Conservation (phyloP, 148 eudicot species). For the Vaccinium darrowii region DNA sequence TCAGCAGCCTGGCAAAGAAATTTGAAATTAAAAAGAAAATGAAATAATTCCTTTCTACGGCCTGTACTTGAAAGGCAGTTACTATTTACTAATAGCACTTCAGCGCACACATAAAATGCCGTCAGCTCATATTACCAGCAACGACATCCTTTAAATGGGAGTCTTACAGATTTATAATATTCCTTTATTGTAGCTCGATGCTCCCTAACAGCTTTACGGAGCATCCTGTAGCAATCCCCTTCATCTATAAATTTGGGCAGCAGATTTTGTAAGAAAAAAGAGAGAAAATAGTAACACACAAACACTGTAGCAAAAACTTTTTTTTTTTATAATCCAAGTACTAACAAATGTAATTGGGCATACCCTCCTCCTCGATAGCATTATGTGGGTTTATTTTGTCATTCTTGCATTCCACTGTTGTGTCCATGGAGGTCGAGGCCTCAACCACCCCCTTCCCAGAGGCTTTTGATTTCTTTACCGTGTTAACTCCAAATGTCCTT, state of each 20-base stretch:
- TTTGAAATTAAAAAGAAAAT: background rate
- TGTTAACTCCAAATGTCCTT: background rate
- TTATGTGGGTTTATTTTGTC: background rate
- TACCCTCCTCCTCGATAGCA: constrained; percentile 26
- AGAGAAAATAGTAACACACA: background rate
- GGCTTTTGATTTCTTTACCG: constrained; percentile 18
- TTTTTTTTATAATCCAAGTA: background rate
- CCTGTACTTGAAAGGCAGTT: background rate
- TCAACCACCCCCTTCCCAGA: constrained; percentile 16
- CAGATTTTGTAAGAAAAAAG: background rate
- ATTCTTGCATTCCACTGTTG: constrained; percentile 8
- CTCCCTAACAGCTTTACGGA: constrained; percentile 50
- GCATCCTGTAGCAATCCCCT: constrained; percentile 25
- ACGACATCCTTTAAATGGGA: background rate
- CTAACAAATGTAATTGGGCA: background rate
- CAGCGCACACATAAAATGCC: background rate
- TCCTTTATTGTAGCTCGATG: constrained; percentile 39
- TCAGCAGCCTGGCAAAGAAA: constrained; percentile 36
- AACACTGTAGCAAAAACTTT: background rate
- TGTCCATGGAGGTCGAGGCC: constrained; percentile 17
- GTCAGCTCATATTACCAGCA: background rate
- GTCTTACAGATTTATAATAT: constrained; percentile 46
- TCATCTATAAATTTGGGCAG: constrained; percentile 18
- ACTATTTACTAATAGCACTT: background rate
- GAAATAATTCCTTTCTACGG: background rate